Evolutionary conservation across 768 basidiomycete species (phyloP).

Genomic region (Infundibulicybe gibba): DNA sequence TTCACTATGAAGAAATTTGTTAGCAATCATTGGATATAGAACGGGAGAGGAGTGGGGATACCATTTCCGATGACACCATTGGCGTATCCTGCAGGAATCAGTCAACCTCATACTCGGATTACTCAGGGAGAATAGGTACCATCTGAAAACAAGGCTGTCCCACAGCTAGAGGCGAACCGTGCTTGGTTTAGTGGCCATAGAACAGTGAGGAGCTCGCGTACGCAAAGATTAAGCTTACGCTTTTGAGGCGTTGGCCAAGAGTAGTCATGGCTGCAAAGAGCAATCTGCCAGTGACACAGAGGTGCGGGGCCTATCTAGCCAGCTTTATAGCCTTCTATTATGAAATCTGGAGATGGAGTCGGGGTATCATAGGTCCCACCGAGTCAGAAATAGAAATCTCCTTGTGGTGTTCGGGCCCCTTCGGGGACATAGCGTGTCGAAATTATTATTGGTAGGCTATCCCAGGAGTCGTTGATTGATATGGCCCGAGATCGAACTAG

Average conservation of each 20-base stretch:
- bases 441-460: no score
- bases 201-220: slow-evolving; percentile 32
- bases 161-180: slow-evolving; percentile 48
- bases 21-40: neutral
- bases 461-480: no score
- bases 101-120: slow-evolving; percentile 2
- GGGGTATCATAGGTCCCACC: no score
- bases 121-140: slow-evolving; percentile 33
- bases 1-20: slow-evolving; percentile 45
- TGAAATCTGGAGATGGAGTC: no score
- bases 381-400: no score
- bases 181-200: neutral
- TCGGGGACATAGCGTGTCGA: no score
- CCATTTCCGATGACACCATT: slow-evolving; percentile 78
- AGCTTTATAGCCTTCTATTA: no score
- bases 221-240: slow-evolving; percentile 86
- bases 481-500: no score
- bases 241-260: slow-evolving; percentile 26
- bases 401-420: no score
- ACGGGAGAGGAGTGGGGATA: slow-evolving; percentile 28
- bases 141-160: slow-evolving; percentile 86
- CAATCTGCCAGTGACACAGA: no score
- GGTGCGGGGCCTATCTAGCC: no score
- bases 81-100: slow-evolving; percentile 57
- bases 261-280: no score